Evolutionary conservation across 106 monocot genomes (phyloP).

Genomic region (Allium sativum): DNA sequence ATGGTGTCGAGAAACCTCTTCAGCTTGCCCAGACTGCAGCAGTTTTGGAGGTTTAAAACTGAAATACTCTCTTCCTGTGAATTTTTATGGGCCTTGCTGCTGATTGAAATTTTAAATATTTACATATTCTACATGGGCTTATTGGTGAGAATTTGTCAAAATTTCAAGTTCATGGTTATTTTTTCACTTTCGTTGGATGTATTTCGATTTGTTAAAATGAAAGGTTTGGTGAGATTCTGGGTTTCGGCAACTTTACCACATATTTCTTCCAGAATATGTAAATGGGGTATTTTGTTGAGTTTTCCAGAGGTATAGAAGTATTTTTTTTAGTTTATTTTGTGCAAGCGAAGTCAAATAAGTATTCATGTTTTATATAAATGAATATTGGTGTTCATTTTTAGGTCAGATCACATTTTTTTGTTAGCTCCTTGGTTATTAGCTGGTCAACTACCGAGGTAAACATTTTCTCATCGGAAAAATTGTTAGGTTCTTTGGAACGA

Average conservation of each 20-base stretch:
- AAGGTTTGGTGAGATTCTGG: slow-evolving; percentile 72
- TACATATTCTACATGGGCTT: slow-evolving; percentile 51
- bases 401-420: slow-evolving; percentile 67
- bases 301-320: slow-evolving; percentile 49
- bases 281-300: slow-evolving; percentile 67
- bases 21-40: slow-evolving; percentile 70
- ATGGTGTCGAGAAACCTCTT: slow-evolving; percentile 52
- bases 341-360: no score
- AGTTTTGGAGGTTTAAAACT: slow-evolving; percentile 35
- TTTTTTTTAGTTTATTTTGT: no score
- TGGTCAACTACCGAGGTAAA: slow-evolving; percentile 98
- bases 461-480: no score
- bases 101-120: not conserved
- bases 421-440: slow-evolving; percentile 90
- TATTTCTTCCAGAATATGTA: slow-evolving; percentile 60
- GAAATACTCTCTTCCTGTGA: not conserved
- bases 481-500: slow-evolving; percentile 89
- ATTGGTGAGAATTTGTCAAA: slow-evolving; percentile 29
- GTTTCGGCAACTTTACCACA: slow-evolving; percentile 65
- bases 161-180: not conserved
- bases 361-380: not conserved
- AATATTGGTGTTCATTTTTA: slow-evolving; percentile 19
- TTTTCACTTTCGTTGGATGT: not conserved
- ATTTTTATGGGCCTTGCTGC: slow-evolving; percentile 1
- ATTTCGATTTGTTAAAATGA: not conserved